Percentiles rank a stretch among this genome's conserved stretches.
phyloP scores from a whole-genome alignment of 2,329 filamentous ascomycete genomes.

The Aspergillus neotritici region DNA sequence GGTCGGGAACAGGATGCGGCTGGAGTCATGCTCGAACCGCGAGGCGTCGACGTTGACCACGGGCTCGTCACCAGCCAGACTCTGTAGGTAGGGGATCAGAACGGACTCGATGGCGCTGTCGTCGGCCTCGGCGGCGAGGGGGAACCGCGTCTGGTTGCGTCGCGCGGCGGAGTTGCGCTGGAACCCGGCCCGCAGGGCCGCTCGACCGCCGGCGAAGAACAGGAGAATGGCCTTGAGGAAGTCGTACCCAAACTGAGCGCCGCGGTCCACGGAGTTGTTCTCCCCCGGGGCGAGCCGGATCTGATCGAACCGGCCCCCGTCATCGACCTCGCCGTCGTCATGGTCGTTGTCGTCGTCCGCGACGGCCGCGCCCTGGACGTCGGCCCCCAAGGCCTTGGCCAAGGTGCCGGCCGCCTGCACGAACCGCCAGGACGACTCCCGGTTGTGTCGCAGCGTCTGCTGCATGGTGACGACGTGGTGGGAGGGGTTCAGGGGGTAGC shows the following conservation, averaged over 20 bases:
- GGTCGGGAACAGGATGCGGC: conserved; percentile 46
- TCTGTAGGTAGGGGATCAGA: conserved; percentile 56
- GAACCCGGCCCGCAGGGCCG: conserved; percentile 53
- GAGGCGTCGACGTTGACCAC: conserved; percentile 55
- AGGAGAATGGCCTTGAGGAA: conserved; percentile 59
- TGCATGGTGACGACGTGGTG: conserved; percentile 50
- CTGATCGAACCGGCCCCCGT: conserved; percentile 42
- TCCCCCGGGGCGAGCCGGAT: conserved; percentile 46
- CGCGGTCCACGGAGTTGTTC: conserved; percentile 32
- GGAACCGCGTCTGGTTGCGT: conserved; percentile 43
- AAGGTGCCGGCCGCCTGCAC: conserved; percentile 58
- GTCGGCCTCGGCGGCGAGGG: conserved; percentile 47
- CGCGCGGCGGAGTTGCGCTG: conserved; percentile 40
- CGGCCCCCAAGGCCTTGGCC: conserved; percentile 51
- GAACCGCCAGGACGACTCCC: conserved; percentile 54
- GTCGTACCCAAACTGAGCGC: conserved; percentile 57
- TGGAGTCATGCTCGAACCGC: conserved; percentile 53
- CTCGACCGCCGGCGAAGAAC: conserved; percentile 56
- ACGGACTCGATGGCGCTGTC: conserved; percentile 51
- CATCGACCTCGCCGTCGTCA: conserved; percentile 31
- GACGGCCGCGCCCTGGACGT: conserved; percentile 48
- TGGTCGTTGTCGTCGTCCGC: conserved; percentile 48
- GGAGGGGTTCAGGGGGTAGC: conserved; percentile 54
- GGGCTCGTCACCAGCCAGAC: conserved; percentile 46
- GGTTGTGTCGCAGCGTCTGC: conserved; percentile 51